Percentiles rank a stretch among this genome's conserved stretches.
Evolutionary conservation across 2,329 filamentous ascomycete genomes (phyloP).

Genomic region (Furcasterigmium sp.): DNA sequence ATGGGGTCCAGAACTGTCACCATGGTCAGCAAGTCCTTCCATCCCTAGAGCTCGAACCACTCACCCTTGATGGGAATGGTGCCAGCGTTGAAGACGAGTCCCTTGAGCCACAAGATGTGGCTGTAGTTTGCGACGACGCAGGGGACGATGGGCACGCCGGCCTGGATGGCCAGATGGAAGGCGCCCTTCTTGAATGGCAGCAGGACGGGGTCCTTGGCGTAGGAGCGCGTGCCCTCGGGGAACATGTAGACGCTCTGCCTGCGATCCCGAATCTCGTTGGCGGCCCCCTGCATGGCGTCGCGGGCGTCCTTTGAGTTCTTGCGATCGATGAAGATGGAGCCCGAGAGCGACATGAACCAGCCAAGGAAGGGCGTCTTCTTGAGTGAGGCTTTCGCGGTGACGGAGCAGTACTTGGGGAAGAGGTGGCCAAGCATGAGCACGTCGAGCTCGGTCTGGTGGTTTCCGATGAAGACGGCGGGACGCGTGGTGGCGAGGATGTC

Average conservation of each 20-base stretch:
- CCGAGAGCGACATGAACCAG: conserved; percentile 88
- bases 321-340: conserved; percentile 93
- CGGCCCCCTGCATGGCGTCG: conserved; percentile 79
- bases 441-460: conserved; percentile 96
- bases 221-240: conserved; percentile 89
- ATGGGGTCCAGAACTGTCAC: conserved; percentile 71
- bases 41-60: conserved; percentile 13
- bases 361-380: conserved; percentile 73
- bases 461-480: conserved; percentile 86
- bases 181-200: conserved; percentile 99
- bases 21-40: background rate
- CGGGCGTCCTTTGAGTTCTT: conserved; percentile 77
- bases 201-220: conserved; percentile 73
- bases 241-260: conserved; percentile 81
- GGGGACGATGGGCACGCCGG: conserved; percentile 87
- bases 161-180: conserved; percentile 92
- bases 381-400: conserved; percentile 81
- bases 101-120: conserved; percentile 62
- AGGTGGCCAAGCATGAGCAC: conserved; percentile 84
- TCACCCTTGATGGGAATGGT: conserved; percentile 70
- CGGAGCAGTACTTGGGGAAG: conserved; percentile 86
- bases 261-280: conserved; percentile 67
- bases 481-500: conserved; percentile 59
- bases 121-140: conserved; percentile 78
- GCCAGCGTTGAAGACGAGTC: conserved; percentile 60